A percentile compares a stretch with the other conserved stretches of the same genome.
Conservation (phyloP, 495 filamentous ascomycete species). For the Xylaria acuta region DNA sequence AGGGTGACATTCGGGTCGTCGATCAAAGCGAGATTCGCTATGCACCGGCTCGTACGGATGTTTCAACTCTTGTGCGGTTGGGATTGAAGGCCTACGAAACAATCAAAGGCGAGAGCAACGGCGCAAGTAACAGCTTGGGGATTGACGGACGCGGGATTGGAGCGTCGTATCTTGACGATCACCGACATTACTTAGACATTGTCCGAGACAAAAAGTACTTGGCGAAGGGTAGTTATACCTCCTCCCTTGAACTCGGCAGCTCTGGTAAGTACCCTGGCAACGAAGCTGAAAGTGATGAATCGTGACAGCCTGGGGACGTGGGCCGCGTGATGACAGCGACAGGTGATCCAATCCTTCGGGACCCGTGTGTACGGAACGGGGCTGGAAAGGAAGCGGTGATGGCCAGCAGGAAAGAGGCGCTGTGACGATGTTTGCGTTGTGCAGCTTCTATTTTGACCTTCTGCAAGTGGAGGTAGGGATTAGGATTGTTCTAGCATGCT, state of each 20-base stretch:
- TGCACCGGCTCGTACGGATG: conserved; percentile 16
- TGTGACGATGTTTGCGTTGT: conserved; percentile 11
- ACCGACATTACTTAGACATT: background rate
- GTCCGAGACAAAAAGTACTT: conserved; percentile 1
- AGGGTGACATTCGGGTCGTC: conserved; percentile 21
- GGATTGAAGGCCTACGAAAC: background rate
- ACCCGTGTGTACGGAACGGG: conserved; percentile 22
- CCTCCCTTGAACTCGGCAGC: conserved; percentile 6
- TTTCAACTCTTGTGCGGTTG: background rate
- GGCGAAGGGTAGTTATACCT: background rate
- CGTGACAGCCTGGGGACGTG: background rate
- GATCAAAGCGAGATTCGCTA: conserved; percentile 16
- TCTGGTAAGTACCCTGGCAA: background rate
- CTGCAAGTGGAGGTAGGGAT: conserved; percentile 6
- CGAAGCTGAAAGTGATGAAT: background rate
- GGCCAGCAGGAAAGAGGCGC: background rate
- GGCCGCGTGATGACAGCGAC: conserved; percentile 15
- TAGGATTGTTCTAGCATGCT: conserved; percentile 11
- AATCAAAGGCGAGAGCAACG: background rate
- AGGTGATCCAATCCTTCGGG: conserved; percentile 21
- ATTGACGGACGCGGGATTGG: conserved; percentile 4
- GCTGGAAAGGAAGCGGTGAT: conserved; percentile 1
- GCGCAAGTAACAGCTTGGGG: conserved; percentile 7
- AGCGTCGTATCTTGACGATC: conserved; percentile 1
- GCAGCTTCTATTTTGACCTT: conserved; percentile 17